A percentile compares a stretch with the other conserved stretches of the same genome.
These are phyloP conservation scores for Penicillium hesseltinei DNA, from an alignment of 2,329 filamentous ascomycete species.

Conservation along the genomic window DNA sequence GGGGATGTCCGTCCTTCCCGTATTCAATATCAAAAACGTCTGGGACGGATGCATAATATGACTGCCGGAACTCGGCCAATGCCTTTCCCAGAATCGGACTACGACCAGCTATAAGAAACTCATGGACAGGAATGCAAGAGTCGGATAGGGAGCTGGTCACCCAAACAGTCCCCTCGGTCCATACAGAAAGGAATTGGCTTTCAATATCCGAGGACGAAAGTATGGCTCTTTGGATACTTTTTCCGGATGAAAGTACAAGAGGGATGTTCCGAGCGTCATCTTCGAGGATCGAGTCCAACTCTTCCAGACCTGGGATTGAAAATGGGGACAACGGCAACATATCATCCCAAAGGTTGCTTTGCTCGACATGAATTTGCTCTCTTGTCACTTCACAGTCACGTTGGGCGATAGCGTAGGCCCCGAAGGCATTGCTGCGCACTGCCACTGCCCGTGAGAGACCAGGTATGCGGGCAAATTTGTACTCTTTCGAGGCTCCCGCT, in stretches of 20 bases:
- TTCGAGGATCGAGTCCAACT: conserved; percentile 42
- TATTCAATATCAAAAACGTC: conserved; percentile 61
- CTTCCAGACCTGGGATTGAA: conserved; percentile 50
- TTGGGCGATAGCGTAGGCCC: conserved; percentile 83
- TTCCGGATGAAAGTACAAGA: conserved; percentile 18
- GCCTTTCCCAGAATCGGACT: conserved; percentile 66
- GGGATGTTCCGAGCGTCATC: conserved; percentile 43
- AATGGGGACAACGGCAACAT: conserved; percentile 69
- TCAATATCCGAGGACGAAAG: conserved; percentile 49
- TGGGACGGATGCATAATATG: conserved; percentile 55
- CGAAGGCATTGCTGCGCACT: conserved; percentile 84
- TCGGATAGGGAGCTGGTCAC: conserved; percentile 61
- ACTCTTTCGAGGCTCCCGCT: conserved; percentile 74
- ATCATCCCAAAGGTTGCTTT: conserved; percentile 72
- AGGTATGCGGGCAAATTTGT: conserved; percentile 90
- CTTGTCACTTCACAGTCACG: conserved; percentile 80
- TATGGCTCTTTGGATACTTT: conserved; percentile 41
- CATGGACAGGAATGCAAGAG: conserved; percentile 74
- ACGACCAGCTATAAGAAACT: conserved; percentile 73
- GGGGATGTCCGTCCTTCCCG: conserved; percentile 50
- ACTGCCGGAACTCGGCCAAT: conserved; percentile 57
- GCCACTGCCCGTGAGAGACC: conserved; percentile 80
- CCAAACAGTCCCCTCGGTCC: conserved; percentile 37
- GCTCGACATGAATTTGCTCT: conserved; percentile 65
- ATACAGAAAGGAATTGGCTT: conserved; percentile 33